Evolutionary conservation across 2,329 filamentous ascomycete species (phyloP).

Genomic region (Delphinella strobiligena): DNA sequence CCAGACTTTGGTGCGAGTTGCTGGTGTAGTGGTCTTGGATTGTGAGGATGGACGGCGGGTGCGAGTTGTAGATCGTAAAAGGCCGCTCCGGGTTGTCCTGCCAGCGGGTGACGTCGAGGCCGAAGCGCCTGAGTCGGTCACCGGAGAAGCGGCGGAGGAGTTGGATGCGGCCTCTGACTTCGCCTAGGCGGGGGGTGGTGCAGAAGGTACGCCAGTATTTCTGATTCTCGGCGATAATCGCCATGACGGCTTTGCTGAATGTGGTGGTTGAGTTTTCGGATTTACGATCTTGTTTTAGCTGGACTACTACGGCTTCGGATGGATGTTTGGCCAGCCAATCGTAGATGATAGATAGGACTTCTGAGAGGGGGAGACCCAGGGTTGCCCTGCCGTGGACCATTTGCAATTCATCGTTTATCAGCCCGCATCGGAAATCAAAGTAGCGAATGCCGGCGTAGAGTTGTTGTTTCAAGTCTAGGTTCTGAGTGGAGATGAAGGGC

Average conservation of each 20-base stretch:
- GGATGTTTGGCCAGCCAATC: conserved; percentile 18
- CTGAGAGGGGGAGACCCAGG: conserved; percentile 18
- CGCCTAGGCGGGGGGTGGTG: conserved; percentile 20
- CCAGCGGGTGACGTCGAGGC: conserved; percentile 23
- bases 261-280: conserved; percentile 18
- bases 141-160: conserved; percentile 21
- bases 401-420: conserved; percentile 18
- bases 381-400: conserved; percentile 24
- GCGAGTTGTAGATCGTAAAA: conserved; percentile 26
- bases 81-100: conserved; percentile 21
- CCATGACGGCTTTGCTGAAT: conserved; percentile 28
- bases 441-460: conserved; percentile 23
- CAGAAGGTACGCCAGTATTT: conserved; percentile 21
- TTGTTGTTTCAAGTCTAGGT: conserved; percentile 17
- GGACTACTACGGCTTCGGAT: conserved; percentile 21
- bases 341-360: conserved; percentile 19
- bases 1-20: conserved; percentile 24
- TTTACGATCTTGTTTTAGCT: conserved; percentile 23
- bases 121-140: conserved; percentile 12
- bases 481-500: conserved; percentile 24
- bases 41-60: conserved; percentile 23
- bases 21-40: conserved; percentile 39
- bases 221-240: conserved; percentile 14
- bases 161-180: conserved; percentile 23
- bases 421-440: conserved; percentile 24